These are phyloP conservation scores for Trichaptum fuscoviolaceum DNA, from an alignment of 768 basidiomycete genomes.

Conservation along the genomic window DNA sequence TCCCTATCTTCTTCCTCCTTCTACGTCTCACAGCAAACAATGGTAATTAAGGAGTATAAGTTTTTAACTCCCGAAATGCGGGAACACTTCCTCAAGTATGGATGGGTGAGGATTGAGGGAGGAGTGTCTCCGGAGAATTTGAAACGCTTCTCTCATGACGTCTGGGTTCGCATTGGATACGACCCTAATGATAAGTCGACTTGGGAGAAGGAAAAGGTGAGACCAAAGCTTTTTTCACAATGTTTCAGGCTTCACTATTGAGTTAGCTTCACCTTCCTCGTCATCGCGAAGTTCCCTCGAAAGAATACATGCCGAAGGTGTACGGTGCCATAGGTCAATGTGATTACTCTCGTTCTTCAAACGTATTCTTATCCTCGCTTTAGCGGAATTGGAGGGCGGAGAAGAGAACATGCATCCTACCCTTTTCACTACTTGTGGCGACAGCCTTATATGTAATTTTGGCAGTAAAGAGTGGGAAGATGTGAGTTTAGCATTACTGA, in stretches of 20 bases:
- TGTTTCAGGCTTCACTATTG: not conserved
- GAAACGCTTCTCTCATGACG: conserved; percentile 40
- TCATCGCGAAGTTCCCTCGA: conserved; percentile 20
- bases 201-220: conserved; percentile 41
- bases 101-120: conserved; percentile 46
- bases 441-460: conserved; percentile 33
- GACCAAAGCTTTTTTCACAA: not conserved
- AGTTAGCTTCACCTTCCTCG: conserved; percentile 27
- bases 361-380: conserved; percentile 11
- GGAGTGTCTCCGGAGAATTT: conserved; percentile 51
- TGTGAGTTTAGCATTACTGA: conserved; percentile 8
- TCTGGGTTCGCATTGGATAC: conserved; percentile 49
- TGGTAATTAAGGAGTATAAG: conserved; percentile 28
- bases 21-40: not conserved
- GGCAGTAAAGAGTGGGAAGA: conserved; percentile 24
- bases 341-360: not conserved
- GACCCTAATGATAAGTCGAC: conserved; percentile 50
- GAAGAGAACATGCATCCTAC: conserved; percentile 29
- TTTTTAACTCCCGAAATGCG: conserved; percentile 40
- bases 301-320: conserved; percentile 24
- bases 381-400: conserved; percentile 31
- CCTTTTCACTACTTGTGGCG: conserved; percentile 22
- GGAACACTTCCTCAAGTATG: conserved; percentile 49
- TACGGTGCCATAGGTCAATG: conserved; percentile 19
- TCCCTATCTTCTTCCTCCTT: not conserved